Conservation (phyloP, 345 rosid species). For the Gossypium australe region DNA sequence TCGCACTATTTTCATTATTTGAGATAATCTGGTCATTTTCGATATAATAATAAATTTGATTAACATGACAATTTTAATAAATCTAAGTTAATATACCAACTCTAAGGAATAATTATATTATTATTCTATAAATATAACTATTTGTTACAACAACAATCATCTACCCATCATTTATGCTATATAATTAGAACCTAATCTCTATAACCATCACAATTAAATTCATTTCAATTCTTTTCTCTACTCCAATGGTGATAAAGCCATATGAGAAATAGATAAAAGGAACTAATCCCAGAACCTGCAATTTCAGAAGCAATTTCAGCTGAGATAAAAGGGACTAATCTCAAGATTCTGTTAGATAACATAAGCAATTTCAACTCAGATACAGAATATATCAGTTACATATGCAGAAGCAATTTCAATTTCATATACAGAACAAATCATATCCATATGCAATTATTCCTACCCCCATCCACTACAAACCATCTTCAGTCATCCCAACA, state of each 20-base stretch:
- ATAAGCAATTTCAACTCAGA: too few relatives aligned
- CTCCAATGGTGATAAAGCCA: slow-evolving; percentile 14
- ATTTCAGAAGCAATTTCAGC: not conserved
- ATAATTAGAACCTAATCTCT: slow-evolving; percentile 15
- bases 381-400: too few relatives aligned
- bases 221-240: slow-evolving; percentile 10
- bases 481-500: too few relatives aligned
- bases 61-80: not conserved
- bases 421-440: too few relatives aligned
- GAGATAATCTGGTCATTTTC: not conserved
- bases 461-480: too few relatives aligned
- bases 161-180: slow-evolving; percentile 11
- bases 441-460: too few relatives aligned
- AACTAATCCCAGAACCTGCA: slow-evolving; percentile 17
- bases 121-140: not conserved
- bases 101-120: not conserved
- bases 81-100: not conserved
- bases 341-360: too few relatives aligned
- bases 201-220: not conserved
- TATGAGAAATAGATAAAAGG: slow-evolving; percentile 15
- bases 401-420: too few relatives aligned
- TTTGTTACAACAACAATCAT: not conserved
- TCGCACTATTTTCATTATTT: not conserved
- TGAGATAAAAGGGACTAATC: too few relatives aligned
- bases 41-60: not conserved